A percentile compares a stretch with the other conserved stretches of the same genome.
Conservation (phyloP, 106 monocot genomes). For the Allium cepa region DNA sequence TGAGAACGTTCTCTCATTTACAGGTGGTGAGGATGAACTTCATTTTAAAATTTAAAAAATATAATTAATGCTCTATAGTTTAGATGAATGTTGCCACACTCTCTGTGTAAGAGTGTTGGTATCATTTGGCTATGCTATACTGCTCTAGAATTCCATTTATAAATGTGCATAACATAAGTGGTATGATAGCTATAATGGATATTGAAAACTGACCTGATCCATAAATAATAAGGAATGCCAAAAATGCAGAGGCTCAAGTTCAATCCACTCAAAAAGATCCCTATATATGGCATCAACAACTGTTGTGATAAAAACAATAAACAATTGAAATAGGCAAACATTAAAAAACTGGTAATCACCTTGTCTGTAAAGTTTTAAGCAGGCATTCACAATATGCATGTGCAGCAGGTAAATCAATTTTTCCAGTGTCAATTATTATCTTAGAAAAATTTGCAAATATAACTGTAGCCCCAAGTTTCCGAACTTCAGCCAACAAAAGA, state of each 20-base stretch:
- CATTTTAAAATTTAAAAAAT: too few species aligned
- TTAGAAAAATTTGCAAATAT: slow-evolving; percentile 92
- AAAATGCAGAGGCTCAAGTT: slow-evolving; percentile 77
- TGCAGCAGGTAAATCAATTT: slow-evolving; percentile 66
- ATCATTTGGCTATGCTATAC: too few species aligned
- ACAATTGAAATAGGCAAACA: too few species aligned
- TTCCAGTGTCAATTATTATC: slow-evolving; percentile 90
- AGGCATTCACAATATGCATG: slow-evolving; percentile 79
- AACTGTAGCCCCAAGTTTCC: slow-evolving; percentile 70
- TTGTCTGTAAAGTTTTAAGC: slow-evolving; percentile 72
- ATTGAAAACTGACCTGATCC: slow-evolving; percentile 65
- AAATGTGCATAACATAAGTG: too few species aligned
- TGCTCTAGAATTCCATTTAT: too few species aligned
- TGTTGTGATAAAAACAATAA: too few species aligned
- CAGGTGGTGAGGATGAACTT: too few species aligned
- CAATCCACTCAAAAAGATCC: slow-evolving; percentile 98
- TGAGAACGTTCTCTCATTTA: too few species aligned
- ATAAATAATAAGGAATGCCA: slow-evolving; percentile 93
- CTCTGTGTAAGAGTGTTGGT: too few species aligned
- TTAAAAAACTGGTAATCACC: slow-evolving; percentile 21
- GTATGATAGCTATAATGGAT: too few species aligned
- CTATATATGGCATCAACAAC: slow-evolving; percentile 11
- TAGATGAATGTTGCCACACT: too few species aligned
- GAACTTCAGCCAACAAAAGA: slow-evolving; percentile 64
- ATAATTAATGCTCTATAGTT: too few species aligned